These are phyloP conservation scores for Articulospora tetracladia DNA, from an alignment of 495 filamentous ascomycete species.

Conservation along the genomic window DNA sequence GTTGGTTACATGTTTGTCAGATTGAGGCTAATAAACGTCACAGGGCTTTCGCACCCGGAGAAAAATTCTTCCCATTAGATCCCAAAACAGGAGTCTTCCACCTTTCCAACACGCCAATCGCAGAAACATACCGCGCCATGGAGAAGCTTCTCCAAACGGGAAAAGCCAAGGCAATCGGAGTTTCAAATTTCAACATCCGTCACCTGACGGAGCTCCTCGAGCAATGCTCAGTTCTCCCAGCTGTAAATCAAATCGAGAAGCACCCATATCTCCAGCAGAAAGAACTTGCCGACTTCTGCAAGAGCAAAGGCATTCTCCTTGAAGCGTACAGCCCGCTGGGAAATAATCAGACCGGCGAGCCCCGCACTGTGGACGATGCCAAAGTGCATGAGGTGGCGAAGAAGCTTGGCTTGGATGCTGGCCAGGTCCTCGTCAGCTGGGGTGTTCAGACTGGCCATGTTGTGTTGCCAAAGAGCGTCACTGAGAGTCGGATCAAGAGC, in stretches of 20 bases:
- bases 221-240: conserved; percentile 66
- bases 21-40: conserved; percentile 58
- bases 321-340: conserved; percentile 72
- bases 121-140: conserved; percentile 51
- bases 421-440: conserved; percentile 40
- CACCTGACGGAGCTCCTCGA: conserved; percentile 41
- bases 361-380: conserved; percentile 26
- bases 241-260: conserved; percentile 88
- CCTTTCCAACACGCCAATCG: conserved; percentile 59
- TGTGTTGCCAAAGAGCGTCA: conserved; percentile 44
- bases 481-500: conserved; percentile 34
- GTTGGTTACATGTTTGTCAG: conserved; percentile 17
- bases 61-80: conserved; percentile 1
- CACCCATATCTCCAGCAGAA: conserved; percentile 76
- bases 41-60: conserved; percentile 36
- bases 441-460: conserved; percentile 41
- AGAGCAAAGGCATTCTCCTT: conserved; percentile 64
- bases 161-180: background rate
- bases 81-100: background rate
- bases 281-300: conserved; percentile 71
- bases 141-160: background rate
- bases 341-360: conserved; percentile 42
- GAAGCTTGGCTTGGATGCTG: conserved; percentile 32
- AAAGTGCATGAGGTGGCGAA: conserved; percentile 27
- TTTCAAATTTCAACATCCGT: background rate